Evolutionary conservation across 1,284 basidiomycete genomes (phyloP).

Genomic region (Sparassis latifolia): DNA sequence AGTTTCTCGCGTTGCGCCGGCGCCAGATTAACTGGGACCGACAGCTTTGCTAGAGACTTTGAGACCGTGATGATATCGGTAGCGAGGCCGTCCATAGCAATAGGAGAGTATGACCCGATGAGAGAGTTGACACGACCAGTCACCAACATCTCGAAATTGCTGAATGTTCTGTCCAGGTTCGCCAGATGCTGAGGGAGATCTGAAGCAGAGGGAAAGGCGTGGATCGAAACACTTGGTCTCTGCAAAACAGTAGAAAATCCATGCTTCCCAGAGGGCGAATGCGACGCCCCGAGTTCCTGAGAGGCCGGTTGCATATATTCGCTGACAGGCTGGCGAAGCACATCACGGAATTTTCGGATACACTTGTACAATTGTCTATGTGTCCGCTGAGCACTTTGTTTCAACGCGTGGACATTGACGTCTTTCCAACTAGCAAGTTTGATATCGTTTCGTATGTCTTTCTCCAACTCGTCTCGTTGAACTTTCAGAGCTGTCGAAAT

Average conservation of each 20-base stretch:
- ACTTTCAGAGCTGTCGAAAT: constrained; percentile 48
- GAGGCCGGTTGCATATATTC: constrained; percentile 33
- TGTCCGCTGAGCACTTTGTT: constrained; percentile 86
- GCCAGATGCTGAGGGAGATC: constrained; percentile 29
- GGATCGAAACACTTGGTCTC: not conserved
- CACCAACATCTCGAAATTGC: constrained; percentile 41
- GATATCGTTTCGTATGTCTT: constrained; percentile 81
- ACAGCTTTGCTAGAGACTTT: constrained; percentile 52
- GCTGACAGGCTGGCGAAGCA: constrained; percentile 71
- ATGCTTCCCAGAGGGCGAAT: not conserved
- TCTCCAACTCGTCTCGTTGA: constrained; percentile 68
- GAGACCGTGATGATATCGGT: constrained; percentile 71
- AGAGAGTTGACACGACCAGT: constrained; percentile 34
- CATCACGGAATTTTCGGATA: constrained; percentile 88
- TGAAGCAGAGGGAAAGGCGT: constrained; percentile 8
- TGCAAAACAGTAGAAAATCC: not conserved
- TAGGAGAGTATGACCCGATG: constrained; percentile 32
- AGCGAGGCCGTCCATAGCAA: constrained; percentile 57
- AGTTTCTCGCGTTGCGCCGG: constrained; percentile 66
- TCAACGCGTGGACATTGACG: constrained; percentile 91
- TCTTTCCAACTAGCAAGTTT: constrained; percentile 99
- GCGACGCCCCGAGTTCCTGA: constrained; percentile 30
- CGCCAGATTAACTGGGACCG: constrained; percentile 39
- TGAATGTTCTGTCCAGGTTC: constrained; percentile 40
- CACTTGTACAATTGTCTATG: constrained; percentile 91